Percentiles rank a stretch among this genome's conserved stretches.
phyloP scores from a whole-genome alignment of 768 basidiomycete genomes.

The Hypholoma sublateritium region DNA sequence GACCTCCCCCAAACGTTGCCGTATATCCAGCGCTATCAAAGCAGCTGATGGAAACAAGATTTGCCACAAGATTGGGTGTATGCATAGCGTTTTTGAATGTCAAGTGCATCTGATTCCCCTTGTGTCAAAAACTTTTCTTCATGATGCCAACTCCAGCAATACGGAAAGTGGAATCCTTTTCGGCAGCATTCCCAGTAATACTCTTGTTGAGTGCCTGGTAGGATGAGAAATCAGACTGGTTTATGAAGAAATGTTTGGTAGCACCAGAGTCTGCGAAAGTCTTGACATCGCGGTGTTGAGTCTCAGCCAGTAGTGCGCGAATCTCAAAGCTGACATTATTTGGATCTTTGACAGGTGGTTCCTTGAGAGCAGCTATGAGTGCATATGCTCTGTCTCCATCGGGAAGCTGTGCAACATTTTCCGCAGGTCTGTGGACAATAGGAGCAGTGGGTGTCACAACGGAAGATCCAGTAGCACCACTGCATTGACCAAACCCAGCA shows the following conservation, averaged over 20 bases:
- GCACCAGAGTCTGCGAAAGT: constrained; percentile 19
- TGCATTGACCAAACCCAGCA: constrained; percentile 13
- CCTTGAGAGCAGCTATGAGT: background rate
- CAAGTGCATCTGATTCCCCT: constrained; percentile 12
- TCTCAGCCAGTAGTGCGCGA: background rate
- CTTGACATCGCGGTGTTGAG: background rate
- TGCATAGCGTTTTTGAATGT: constrained; percentile 23
- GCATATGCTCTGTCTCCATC: background rate
- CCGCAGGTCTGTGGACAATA: background rate
- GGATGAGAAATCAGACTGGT: constrained; percentile 13
- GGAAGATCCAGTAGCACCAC: background rate
- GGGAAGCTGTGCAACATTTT: background rate
- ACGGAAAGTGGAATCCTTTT: constrained; percentile 11
- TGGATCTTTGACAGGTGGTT: background rate
- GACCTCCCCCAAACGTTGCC: constrained; percentile 11
- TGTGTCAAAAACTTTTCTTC: constrained; percentile 1
- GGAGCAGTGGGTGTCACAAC: background rate
- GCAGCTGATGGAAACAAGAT: constrained; percentile 22
- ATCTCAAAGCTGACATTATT: background rate
- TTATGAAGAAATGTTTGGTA: constrained; percentile 20
- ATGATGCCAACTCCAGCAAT: constrained; percentile 21
- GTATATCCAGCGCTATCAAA: constrained; percentile 10
- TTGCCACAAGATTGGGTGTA: constrained; percentile 20
- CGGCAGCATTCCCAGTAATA: background rate
- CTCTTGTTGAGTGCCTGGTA: constrained; percentile 7